Evolutionary conservation across 257 asterid species (phyloP).

Genomic region (Misopates orontium): DNA sequence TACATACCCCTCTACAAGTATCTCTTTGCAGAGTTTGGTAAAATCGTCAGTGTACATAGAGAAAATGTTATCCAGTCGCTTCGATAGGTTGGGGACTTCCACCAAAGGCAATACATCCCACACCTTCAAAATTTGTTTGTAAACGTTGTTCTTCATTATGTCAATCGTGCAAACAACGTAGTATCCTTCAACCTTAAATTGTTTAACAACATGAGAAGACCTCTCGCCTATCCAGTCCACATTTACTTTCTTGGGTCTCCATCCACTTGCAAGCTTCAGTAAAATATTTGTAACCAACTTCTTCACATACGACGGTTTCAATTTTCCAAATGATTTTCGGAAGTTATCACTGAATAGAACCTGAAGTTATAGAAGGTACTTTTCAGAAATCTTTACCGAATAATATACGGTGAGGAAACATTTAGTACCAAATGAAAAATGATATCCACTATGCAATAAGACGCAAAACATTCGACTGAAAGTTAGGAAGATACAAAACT

Average conservation of each 20-base stretch:
- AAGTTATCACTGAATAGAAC: conserved; percentile 60
- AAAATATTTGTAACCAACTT: conserved; percentile 40
- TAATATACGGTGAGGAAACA: neutral
- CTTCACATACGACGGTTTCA: conserved; percentile 36
- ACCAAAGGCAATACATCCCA: conserved; percentile 57
- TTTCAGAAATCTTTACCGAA: neutral
- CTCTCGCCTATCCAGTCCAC: conserved; percentile 47
- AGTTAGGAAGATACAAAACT: neutral
- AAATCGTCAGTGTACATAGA: conserved; percentile 53
- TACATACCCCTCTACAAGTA: conserved; percentile 49
- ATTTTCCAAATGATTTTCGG: conserved; percentile 46
- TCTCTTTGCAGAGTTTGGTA: conserved; percentile 46
- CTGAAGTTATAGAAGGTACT: conserved; percentile 31
- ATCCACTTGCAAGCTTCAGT: conserved; percentile 61
- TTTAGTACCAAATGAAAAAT: neutral
- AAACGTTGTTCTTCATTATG: conserved; percentile 39
- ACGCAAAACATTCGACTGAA: too few species aligned
- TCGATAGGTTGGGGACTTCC: conserved; percentile 48
- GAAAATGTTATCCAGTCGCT: conserved; percentile 51
- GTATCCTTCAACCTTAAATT: conserved; percentile 48
- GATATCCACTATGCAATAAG: too few species aligned
- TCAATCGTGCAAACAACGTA: conserved; percentile 56
- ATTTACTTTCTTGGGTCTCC: conserved; percentile 62
- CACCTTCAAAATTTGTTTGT: conserved; percentile 55
- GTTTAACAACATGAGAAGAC: conserved; percentile 48